phyloP scores from a whole-genome alignment of 1,284 basidiomycete species.

The Vanrija pseudolonga region DNA sequence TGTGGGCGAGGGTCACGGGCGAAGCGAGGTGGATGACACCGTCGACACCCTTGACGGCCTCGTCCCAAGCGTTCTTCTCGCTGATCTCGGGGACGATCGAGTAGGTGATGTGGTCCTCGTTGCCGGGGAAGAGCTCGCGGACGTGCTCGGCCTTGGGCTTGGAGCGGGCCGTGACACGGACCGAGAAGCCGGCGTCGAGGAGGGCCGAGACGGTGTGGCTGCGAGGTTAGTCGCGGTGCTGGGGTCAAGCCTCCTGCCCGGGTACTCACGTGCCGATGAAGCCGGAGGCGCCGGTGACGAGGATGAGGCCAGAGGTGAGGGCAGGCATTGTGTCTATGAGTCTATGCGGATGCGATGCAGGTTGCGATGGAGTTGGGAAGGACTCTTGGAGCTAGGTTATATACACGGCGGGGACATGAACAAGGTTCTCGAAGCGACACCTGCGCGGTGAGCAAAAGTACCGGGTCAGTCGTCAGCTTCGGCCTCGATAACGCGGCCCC shows the following conservation, averaged over 20 bases:
- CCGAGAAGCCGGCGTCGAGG: constrained; percentile 30
- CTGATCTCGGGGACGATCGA: constrained; percentile 56
- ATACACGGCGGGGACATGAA: too few species aligned
- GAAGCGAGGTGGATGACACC: constrained; percentile 48
- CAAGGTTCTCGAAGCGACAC: too few species aligned
- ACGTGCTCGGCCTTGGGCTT: constrained; percentile 53
- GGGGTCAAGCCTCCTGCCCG: neutral
- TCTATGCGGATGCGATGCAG: too few species aligned
- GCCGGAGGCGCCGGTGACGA: constrained; percentile 44
- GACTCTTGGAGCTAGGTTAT: too few species aligned
- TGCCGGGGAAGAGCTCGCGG: constrained; percentile 49
- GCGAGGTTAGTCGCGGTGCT: too few species aligned
- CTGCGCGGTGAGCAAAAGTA: too few species aligned
- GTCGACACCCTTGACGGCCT: constrained; percentile 60
- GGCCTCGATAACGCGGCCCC: too few species aligned
- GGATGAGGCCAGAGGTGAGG: constrained; percentile 47
- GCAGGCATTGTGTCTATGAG: constrained; percentile 45
- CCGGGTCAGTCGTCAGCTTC: too few species aligned
- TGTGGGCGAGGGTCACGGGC: neutral
- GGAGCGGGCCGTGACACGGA: constrained; percentile 58
- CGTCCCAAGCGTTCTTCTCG: constrained; percentile 60
- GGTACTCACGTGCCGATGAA: constrained; percentile 31
- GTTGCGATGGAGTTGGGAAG: too few species aligned
- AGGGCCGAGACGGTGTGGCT: constrained; percentile 14
- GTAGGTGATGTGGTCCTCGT: constrained; percentile 29